phyloP scores from a whole-genome alignment of 768 basidiomycete species.

The Podaxis carcinomalis region DNA sequence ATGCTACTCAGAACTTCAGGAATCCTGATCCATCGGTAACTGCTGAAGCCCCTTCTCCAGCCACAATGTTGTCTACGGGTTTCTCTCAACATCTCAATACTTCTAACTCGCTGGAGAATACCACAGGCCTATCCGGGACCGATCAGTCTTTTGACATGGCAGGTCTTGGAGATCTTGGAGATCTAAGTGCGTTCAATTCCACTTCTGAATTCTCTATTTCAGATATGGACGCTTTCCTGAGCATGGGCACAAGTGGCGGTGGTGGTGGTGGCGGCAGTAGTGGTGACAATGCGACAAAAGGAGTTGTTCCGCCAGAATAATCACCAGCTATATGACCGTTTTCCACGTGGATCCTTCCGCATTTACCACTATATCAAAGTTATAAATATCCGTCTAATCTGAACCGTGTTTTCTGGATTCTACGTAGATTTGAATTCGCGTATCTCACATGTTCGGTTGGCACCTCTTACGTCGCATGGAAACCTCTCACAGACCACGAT shows the following conservation, averaged over 20 bases:
- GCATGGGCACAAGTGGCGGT: slow-evolving; percentile 29
- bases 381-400: neutral
- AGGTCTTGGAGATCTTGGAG: slow-evolving; percentile 2
- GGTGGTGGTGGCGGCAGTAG: slow-evolving; percentile 15
- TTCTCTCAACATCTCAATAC: slow-evolving; percentile 7
- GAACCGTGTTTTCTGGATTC: neutral
- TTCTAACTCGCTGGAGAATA: neutral
- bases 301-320: neutral
- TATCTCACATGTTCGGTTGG: neutral
- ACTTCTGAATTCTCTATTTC: slow-evolving; percentile 4
- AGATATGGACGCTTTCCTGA: slow-evolving; percentile 48
- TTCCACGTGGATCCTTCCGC: neutral
- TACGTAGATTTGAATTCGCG: too few species aligned
- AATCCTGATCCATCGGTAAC: neutral
- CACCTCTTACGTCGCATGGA: neutral
- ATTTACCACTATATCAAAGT: neutral
- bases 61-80: neutral
- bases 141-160: slow-evolving; percentile 9
- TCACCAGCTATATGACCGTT: neutral
- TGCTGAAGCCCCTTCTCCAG: slow-evolving; percentile 1
- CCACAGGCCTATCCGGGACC: neutral
- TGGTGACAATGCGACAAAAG: neutral
- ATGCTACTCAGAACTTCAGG: neutral
- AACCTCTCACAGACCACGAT: neutral
- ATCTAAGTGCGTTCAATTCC: slow-evolving; percentile 2